Percentiles rank a stretch among this genome's conserved stretches.
Evolutionary conservation across 768 basidiomycete genomes (phyloP).

Genomic region (Leccinum sublutescens): DNA sequence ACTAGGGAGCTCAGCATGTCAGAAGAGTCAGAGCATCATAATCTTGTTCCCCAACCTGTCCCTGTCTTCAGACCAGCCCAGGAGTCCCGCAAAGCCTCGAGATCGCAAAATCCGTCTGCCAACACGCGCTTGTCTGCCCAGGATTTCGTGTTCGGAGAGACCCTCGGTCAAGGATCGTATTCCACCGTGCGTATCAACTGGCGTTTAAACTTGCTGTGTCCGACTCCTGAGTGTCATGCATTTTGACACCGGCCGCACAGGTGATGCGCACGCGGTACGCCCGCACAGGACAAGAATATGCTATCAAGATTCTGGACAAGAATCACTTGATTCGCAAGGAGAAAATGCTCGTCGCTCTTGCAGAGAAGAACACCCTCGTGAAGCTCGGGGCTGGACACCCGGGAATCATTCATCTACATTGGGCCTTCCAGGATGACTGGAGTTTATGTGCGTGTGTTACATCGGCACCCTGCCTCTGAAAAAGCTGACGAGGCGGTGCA

Average conservation of each 20-base stretch:
- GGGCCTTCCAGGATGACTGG: conserved; percentile 83
- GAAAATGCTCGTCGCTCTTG: conserved; percentile 72
- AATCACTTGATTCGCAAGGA: conserved; percentile 75
- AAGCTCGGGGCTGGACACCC: conserved; percentile 66
- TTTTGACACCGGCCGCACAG: conserved; percentile 33
- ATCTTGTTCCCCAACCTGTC: conserved; percentile 12
- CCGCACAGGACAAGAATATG: conserved; percentile 61
- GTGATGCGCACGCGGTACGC: conserved; percentile 55
- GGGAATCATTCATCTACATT: conserved; percentile 77
- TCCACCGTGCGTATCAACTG: conserved; percentile 58
- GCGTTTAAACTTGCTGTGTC: conserved; percentile 5
- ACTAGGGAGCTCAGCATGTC: conserved; percentile 51
- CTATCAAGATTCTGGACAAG: conserved; percentile 84
- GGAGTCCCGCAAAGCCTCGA: conserved; percentile 35
- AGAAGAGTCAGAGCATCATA: conserved; percentile 23
- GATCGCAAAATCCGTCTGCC: conserved; percentile 46
- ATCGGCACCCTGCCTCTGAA: neutral
- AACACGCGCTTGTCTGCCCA: conserved; percentile 46
- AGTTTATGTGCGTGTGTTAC: conserved; percentile 65
- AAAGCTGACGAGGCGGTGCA: conserved; percentile 29
- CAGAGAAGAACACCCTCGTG: conserved; percentile 78
- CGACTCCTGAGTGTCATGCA: neutral
- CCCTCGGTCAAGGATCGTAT: conserved; percentile 81
- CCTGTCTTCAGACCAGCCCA: conserved; percentile 16
- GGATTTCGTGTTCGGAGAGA: conserved; percentile 71